phyloP scores from a whole-genome alignment of 2,329 filamentous ascomycete genomes.

The Trichoderma cornu-damae region DNA sequence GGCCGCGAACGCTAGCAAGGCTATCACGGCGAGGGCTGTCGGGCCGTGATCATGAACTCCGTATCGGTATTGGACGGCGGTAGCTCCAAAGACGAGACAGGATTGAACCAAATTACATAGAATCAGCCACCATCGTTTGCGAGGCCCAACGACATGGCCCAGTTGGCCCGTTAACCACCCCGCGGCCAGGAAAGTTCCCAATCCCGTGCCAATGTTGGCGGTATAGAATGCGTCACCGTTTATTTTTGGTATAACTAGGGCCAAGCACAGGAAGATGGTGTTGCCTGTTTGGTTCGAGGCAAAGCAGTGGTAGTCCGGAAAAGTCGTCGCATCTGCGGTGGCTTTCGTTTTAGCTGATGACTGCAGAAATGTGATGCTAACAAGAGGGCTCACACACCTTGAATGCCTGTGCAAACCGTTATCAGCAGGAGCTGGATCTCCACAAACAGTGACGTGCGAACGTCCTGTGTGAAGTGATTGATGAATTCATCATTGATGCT shows the following conservation, averaged over 20 bases:
- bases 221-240: constrained; percentile 47
- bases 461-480: constrained; percentile 25
- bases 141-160: constrained; percentile 47
- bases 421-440: constrained; percentile 44
- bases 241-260: constrained; percentile 45
- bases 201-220: constrained; percentile 49
- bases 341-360: background rate
- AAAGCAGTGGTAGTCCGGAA: constrained; percentile 58
- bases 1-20: constrained; percentile 49
- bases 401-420: constrained; percentile 48
- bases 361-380: background rate
- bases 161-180: constrained; percentile 53
- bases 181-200: constrained; percentile 52
- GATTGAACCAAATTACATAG: constrained; percentile 52
- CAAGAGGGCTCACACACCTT: constrained; percentile 33
- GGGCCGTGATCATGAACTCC: constrained; percentile 35
- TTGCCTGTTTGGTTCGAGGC: constrained; percentile 63
- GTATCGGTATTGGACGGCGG: constrained; percentile 42
- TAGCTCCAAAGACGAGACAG: constrained; percentile 48
- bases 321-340: constrained; percentile 50
- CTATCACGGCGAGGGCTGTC: constrained; percentile 42
- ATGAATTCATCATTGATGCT: background rate
- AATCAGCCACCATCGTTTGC: constrained; percentile 50
- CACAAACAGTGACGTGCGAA: constrained; percentile 38
- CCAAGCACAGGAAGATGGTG: constrained; percentile 53